Conservation (phyloP, 1,284 basidiomycete species). For the Ganoderma resinaceum region DNA sequence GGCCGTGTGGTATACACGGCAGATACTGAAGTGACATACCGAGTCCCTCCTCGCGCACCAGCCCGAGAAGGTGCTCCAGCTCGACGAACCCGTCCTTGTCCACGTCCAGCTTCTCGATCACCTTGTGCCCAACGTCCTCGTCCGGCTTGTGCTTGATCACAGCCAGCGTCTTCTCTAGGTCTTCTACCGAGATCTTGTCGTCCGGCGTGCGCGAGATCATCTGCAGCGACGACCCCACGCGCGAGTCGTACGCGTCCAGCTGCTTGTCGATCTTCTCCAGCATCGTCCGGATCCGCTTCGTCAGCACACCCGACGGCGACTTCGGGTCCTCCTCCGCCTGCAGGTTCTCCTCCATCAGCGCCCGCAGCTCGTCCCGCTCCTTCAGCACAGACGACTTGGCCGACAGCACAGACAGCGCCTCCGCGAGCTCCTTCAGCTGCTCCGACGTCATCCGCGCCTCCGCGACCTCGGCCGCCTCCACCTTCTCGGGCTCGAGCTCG, state of each 20-base stretch:
- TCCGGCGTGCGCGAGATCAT: constrained; percentile 93
- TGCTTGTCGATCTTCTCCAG: constrained; percentile 96
- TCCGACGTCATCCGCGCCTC: constrained; percentile 96
- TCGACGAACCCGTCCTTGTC: constrained; percentile 97
- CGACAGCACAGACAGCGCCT: constrained; percentile 90
- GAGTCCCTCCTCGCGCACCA: constrained; percentile 81
- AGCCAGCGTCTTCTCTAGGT: constrained; percentile 89
- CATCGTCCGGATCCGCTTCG: constrained; percentile 95
- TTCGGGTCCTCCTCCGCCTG: constrained; percentile 88
- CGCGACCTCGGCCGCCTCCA: constrained; percentile 50
- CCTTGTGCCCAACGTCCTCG: constrained; percentile 87
- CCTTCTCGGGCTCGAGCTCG: constrained; percentile 63
- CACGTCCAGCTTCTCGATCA: constrained; percentile 94
- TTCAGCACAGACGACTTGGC: constrained; percentile 97
- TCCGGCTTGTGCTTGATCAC: constrained; percentile 96
- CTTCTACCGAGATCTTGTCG: constrained; percentile 90
- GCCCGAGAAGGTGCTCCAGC: constrained; percentile 80
- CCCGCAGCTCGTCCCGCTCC: constrained; percentile 91
- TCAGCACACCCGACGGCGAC: constrained; percentile 82
- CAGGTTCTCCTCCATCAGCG: constrained; percentile 92
- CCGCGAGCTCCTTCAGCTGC: constrained; percentile 93
- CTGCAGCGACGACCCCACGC: constrained; percentile 92
- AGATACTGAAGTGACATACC: constrained; percentile 50
- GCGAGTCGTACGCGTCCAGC: constrained; percentile 90
- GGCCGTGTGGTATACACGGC: neutral